phyloP scores from a whole-genome alignment of 2,329 filamentous ascomycete genomes.

The Penicillium thymicola region DNA sequence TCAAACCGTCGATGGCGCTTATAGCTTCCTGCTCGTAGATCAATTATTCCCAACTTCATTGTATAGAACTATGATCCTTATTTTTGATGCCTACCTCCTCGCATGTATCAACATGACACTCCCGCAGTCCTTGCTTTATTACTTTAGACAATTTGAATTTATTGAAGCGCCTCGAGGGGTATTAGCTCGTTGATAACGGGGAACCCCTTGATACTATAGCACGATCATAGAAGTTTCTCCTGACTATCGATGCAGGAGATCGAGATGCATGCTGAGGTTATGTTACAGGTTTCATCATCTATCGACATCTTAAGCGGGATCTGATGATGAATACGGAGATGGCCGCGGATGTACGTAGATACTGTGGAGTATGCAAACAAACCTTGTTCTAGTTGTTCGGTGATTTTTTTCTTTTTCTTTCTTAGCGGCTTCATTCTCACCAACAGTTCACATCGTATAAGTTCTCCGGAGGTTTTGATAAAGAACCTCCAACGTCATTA shows the following conservation, averaged over 20 bases:
- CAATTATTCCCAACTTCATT: neutral
- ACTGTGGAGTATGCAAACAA: neutral
- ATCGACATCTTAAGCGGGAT: conserved; percentile 7
- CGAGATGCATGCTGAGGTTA: neutral
- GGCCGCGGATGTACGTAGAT: neutral
- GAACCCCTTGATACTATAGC: conserved; percentile 16
- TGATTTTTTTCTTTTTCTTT: neutral
- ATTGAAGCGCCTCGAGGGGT: conserved; percentile 14
- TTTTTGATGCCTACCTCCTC: conserved; percentile 19
- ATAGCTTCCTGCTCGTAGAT: neutral
- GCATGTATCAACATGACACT: conserved; percentile 19
- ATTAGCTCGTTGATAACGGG: conserved; percentile 11
- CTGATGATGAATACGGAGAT: neutral
- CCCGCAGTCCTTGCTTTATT: conserved; percentile 33
- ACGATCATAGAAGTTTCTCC: conserved; percentile 16
- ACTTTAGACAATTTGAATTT: conserved; percentile 9
- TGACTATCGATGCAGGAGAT: conserved; percentile 21
- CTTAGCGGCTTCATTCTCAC: neutral
- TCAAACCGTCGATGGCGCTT: neutral
- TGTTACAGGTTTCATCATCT: conserved; percentile 19
- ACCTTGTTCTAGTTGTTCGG: neutral
- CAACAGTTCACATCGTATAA: neutral
- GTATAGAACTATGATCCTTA: neutral
- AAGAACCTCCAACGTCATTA: conserved; percentile 18
- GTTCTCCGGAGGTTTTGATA: neutral